phyloP scores from a whole-genome alignment of 176 grass and related monocot genomes.

The Zea mays region Zm-B73-REFERENCE-NAM-5.0 NC_050097.1:153006501-153007000 shows the following conservation, averaged over 20 bases:
- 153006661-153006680: conserved; percentile 80
- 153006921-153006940: not conserved
- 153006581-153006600: conserved; percentile 50
- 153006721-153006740: conserved; percentile 78
- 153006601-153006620: conserved; percentile 46
- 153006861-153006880: too few species aligned
- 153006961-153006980: conserved; percentile 35
- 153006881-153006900: too few species aligned
- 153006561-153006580: conserved; percentile 50
- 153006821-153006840: conserved; percentile 83
- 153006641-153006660: conserved; percentile 69
- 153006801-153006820: conserved; percentile 92
- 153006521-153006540: conserved; percentile 48
- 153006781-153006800: conserved; percentile 67
- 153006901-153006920: not conserved
- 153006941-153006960: conserved; percentile 38
- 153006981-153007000: not conserved
- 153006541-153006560: conserved; percentile 53
- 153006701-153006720: conserved; percentile 58
- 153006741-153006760: conserved; percentile 62
- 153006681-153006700: conserved; percentile 86
- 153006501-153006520: conserved; percentile 52
- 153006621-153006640: conserved; percentile 40
- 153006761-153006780: conserved; percentile 69
- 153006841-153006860: conserved; percentile 42